These are phyloP conservation scores for Talaromyces albobiverticillius DNA, from an alignment of 2,329 filamentous ascomycete genomes.

Conservation along the genomic window DNA sequence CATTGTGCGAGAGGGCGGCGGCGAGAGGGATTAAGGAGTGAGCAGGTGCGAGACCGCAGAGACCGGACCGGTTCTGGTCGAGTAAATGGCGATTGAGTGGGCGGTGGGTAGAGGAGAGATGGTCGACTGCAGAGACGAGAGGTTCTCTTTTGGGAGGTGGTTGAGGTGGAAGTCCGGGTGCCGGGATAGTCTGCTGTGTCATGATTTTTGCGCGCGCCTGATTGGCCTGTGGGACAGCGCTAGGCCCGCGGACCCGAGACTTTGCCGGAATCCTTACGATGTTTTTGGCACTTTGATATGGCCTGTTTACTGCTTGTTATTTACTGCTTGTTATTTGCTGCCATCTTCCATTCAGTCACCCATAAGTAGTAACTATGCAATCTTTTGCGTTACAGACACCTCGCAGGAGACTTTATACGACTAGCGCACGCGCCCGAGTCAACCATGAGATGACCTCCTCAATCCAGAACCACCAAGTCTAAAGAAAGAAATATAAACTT, in stretches of 20 bases:
- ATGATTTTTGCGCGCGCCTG: constrained; percentile 28
- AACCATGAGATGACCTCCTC: background rate
- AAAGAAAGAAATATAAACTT: background rate
- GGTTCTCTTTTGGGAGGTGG: constrained; percentile 24
- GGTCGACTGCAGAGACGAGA: constrained; percentile 4
- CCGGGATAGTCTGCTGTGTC: constrained; percentile 22
- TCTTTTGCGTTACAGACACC: background rate
- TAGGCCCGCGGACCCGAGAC: constrained; percentile 15
- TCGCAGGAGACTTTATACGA: background rate
- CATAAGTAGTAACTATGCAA: too few relatives aligned
- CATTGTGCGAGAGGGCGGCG: constrained; percentile 38
- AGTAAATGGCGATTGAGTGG: constrained; percentile 19
- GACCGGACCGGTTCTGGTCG: constrained; percentile 11
- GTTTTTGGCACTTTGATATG: too few relatives aligned
- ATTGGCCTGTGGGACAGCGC: constrained; percentile 27
- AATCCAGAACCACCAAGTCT: too few relatives aligned
- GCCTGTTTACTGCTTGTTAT: too few relatives aligned
- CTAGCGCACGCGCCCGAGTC: background rate
- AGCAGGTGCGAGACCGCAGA: too few relatives aligned
- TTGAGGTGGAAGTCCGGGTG: constrained; percentile 39
- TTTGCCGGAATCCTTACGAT: too few relatives aligned
- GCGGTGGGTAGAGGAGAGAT: constrained; percentile 12
- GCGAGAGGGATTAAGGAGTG: constrained; percentile 19
- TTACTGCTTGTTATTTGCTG: background rate
- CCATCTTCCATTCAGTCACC: too few relatives aligned